Percentiles rank a stretch among this genome's conserved stretches.
Conservation (phyloP, 192 early-diverging fungal species). For the Coemansia sp. region DNA sequence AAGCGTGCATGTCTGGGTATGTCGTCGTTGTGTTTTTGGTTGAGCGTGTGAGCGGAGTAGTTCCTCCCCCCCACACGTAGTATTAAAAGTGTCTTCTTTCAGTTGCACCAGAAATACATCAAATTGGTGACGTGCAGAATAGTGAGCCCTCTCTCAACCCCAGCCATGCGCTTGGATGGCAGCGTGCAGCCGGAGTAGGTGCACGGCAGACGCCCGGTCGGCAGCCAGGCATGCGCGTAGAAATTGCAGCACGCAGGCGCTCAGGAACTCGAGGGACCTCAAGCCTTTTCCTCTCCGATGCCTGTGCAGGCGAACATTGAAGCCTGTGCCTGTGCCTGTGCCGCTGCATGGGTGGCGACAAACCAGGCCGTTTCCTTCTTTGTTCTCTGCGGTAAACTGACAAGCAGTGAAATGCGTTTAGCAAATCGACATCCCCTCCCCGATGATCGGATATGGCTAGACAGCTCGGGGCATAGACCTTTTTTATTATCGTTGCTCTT, state of each 20-base stretch:
- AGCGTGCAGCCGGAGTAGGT: background rate
- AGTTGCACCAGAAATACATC: background rate
- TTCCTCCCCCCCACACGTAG: background rate
- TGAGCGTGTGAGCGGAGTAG: conserved; percentile 7
- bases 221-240: conserved; percentile 1
- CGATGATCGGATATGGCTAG: conserved; percentile 9
- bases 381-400: background rate
- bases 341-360: background rate
- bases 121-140: background rate
- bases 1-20: conserved; percentile 8
- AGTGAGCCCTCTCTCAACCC: conserved; percentile 3
- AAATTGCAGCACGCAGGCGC: conserved; percentile 8
- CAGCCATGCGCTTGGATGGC: conserved; percentile 4
- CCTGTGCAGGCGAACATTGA: background rate
- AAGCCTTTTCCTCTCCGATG: background rate
- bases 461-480: conserved; percentile 4
- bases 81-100: background rate
- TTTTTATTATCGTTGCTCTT: background rate
- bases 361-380: background rate
- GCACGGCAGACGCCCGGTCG: conserved; percentile 1
- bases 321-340: background rate
- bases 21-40: background rate
- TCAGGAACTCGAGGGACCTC: background rate
- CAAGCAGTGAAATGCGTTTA: background rate
- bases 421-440: background rate